Evolutionary conservation across 257 asterid genomes (phyloP).

Genomic region (Solanum bulbocastanum): DNA sequence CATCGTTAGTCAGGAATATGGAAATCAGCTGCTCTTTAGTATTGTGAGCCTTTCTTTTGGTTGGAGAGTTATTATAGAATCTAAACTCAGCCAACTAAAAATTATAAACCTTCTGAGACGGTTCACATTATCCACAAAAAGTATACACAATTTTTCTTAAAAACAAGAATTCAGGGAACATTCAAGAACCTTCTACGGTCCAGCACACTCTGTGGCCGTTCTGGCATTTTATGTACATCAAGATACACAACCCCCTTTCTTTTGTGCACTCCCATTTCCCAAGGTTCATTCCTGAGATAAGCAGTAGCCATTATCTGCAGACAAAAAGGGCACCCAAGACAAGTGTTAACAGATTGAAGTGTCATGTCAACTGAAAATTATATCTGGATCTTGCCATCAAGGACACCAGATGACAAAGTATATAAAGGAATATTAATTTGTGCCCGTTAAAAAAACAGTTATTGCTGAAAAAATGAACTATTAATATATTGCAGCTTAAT

Average conservation of each 20-base stretch:
- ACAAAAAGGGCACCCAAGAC: neutral
- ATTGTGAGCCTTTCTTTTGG: neutral
- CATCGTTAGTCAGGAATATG: neutral
- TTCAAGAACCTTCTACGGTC: slow-evolving; percentile 69
- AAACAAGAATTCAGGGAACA: neutral
- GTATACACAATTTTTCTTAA: neutral
- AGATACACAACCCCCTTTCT: slow-evolving; percentile 90
- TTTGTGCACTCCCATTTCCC: slow-evolving; percentile 99
- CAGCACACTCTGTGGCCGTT: slow-evolving; percentile 82
- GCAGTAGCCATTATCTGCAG: slow-evolving; percentile 87
- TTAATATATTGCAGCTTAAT: neutral
- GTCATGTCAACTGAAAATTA: neutral
- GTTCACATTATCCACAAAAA: neutral
- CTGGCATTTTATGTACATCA: slow-evolving; percentile 86
- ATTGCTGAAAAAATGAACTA: neutral
- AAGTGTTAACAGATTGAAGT: neutral
- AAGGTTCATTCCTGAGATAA: slow-evolving; percentile 82
- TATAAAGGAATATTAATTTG: neutral
- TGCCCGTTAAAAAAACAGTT: neutral
- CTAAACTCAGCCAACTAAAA: neutral
- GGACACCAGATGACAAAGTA: neutral
- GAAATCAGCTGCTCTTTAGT: neutral
- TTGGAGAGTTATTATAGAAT: neutral
- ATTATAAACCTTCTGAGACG: neutral
- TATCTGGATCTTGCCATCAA: neutral